Conservation (phyloP, 768 basidiomycete genomes). For the Clavulina sp. region DNA sequence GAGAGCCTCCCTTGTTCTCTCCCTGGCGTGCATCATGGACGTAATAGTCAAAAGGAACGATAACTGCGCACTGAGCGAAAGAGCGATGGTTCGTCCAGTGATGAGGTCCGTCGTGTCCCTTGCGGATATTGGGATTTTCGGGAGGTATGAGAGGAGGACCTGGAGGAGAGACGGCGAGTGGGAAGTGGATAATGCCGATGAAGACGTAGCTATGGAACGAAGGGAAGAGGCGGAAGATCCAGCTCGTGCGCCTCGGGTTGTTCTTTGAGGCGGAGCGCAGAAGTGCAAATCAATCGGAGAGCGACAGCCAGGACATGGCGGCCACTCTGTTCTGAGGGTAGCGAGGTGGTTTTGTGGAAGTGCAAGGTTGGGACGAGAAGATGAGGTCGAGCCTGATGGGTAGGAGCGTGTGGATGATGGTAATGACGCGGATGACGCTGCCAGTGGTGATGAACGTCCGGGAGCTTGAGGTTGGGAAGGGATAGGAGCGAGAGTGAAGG, state of each 20-base stretch:
- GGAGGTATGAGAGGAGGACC: too few relatives aligned
- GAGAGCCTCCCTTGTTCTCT: too few relatives aligned
- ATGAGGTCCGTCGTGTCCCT: background rate
- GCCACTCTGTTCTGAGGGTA: conserved; percentile 10
- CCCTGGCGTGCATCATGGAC: conserved; percentile 8
- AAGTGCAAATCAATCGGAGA: conserved; percentile 11
- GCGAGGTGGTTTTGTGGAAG: conserved; percentile 2
- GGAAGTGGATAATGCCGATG: background rate
- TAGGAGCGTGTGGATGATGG: background rate
- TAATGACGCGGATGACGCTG: background rate
- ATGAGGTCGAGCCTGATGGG: background rate
- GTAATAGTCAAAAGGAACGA: conserved; percentile 9
- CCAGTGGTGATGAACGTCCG: background rate
- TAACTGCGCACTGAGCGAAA: conserved; percentile 5
- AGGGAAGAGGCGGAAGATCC: background rate
- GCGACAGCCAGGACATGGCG: conserved; percentile 13
- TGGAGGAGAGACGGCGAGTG: background rate
- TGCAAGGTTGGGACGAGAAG: background rate
- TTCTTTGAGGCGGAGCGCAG: background rate
- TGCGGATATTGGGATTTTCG: too few relatives aligned
- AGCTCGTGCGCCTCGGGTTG: conserved; percentile 4
- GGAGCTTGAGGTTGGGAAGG: background rate
- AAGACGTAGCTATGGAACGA: background rate
- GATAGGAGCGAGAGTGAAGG: background rate
- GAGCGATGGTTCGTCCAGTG: conserved; percentile 5